Evolutionary conservation across 2,329 filamentous ascomycete species (phyloP), one percentile per base, ranked within the genome.

Genomic region (Bipolaris zeicola): DNA sequence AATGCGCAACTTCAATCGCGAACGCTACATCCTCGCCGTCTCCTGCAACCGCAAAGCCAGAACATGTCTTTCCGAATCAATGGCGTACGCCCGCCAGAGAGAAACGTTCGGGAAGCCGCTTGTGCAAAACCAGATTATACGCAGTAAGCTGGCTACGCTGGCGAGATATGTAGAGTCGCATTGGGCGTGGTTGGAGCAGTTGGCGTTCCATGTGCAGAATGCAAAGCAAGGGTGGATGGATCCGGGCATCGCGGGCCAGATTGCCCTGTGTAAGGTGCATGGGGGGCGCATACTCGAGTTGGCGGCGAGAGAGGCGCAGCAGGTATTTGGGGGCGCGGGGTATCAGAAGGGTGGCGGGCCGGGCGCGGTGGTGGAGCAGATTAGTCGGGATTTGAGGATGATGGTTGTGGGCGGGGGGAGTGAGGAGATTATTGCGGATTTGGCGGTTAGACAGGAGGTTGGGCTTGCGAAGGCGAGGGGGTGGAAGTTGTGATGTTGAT

Each of bases 151-250:
- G 13, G 80, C 83, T n/a, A 84, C 81, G 34, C 79, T 87, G 48
- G 85, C 83, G 0, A 77, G 83, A 10, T 79, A 83, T 61, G 81
- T 88, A n/a, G 86, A 88, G 61, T 82, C 83, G 0, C 83, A 85
- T 43, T 85, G 83, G 72, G 83, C 85, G 0, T 87, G 85, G 76
- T 70, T 88, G 55, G 86, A 88, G 63, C 85, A 87, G 66, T 74
- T 88, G 2, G 84, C 83, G 5, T 84, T 82, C 66, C 82, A 84
- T 43, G 76, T 83, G 41, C 77, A 82, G 55, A 67, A 76, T 7
- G 78, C 77, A 3, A 64, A 78, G 52, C 6, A 8, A 8, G 69
- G 64, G 3, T 78, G 74, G 71, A 69, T 77, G 50, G 73, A 76
- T 26, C 70, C 74, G 1, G 70, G 72, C 16, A 73, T 78, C 24